Evolutionary conservation across 2,329 filamentous ascomycete genomes (phyloP).

Genomic region (Alternaria arbusti): DNA sequence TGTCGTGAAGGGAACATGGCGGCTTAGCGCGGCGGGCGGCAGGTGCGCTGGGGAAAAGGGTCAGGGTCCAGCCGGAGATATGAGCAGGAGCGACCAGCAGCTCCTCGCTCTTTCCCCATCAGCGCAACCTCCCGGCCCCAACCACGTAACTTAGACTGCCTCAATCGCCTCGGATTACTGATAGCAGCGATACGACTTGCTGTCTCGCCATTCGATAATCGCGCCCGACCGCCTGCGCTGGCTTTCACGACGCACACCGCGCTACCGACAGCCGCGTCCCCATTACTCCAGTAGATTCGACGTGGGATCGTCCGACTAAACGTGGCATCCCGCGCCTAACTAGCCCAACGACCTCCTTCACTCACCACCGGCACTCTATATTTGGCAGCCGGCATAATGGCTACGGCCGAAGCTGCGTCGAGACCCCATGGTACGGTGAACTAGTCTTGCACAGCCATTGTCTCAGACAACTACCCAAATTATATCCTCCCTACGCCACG

Average conservation of each 20-base stretch:
- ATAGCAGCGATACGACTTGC: background rate
- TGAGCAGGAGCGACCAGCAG: background rate
- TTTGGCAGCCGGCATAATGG: slow-evolving; percentile 43
- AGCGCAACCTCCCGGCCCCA: background rate
- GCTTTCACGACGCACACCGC: background rate
- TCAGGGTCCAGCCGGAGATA: slow-evolving; percentile 25
- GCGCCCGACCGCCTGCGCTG: background rate
- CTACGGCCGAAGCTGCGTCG: slow-evolving; percentile 53
- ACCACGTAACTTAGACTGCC: background rate
- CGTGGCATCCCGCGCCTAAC: slow-evolving; percentile 9
- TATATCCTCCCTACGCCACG: slow-evolving; percentile 1
- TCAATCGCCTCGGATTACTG: background rate
- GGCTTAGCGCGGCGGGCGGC: slow-evolving; percentile 8
- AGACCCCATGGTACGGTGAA: slow-evolving; percentile 51
- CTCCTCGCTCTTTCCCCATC: slow-evolving; percentile 1
- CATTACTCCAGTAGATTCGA: slow-evolving; percentile 7
- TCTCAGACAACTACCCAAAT: slow-evolving; percentile 5
- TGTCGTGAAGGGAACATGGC: slow-evolving; percentile 3
- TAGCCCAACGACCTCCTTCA: background rate
- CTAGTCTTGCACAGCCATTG: slow-evolving; percentile 32
- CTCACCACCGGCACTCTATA: slow-evolving; percentile 9
- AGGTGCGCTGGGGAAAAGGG: slow-evolving; percentile 20
- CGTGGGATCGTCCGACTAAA: slow-evolving; percentile 14
- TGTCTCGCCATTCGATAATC: background rate
- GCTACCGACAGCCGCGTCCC: background rate